Base-by-base conservation (phyloP, 305 asterid genomes). In the Fraxinus greggii region DNA sequence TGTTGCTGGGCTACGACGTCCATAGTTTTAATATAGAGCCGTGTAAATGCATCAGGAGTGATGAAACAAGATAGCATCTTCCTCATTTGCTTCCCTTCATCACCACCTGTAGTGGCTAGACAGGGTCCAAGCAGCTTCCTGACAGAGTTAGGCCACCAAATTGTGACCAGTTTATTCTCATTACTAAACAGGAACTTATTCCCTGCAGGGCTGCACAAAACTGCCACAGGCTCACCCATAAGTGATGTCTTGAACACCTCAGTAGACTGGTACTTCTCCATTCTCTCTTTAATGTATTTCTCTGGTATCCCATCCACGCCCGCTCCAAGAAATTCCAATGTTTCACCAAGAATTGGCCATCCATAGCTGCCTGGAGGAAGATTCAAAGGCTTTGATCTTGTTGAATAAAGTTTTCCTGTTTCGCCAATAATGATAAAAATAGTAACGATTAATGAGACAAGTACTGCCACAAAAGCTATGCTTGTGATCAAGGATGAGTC, bases 111-210 rank as follows among this genome's bases (percentile, higher is more conserved):
- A 2, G 79, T 86, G 21, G 83, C 7, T 38, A 88, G 31, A 69
- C 87, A 78, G 38, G 48, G 59, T 31, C 83, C 87, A 4, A 86
- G 83, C 21, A 86, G 15, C 59, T 85, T 75, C 15, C 77, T 82
- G 54, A 85, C 81, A 28, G 86, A 83, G 24, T n/a, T 1, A 0
- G 89, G 88, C 90, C 92, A 89, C 92, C 90, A 89, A 4, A 63
- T 24, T 5, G 61, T 61, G 32, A 89, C 92, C 48, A 79, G 45
- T 42, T 81, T 79, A 29, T 79, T 86, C 33, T 86, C 89, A 65
- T 86, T 86, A 42, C 84, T 72, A 54, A 84, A 82, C 21, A 86
- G 42, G 75, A 86, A 86, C 79, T 84, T 86, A 24, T 86, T 82
- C 5, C 86, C 89, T 5, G 36, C 31, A 10, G 86, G 72, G 12